Conservation (phyloP, 768 basidiomycete species). For the Lyophyllum atratum region DNA sequence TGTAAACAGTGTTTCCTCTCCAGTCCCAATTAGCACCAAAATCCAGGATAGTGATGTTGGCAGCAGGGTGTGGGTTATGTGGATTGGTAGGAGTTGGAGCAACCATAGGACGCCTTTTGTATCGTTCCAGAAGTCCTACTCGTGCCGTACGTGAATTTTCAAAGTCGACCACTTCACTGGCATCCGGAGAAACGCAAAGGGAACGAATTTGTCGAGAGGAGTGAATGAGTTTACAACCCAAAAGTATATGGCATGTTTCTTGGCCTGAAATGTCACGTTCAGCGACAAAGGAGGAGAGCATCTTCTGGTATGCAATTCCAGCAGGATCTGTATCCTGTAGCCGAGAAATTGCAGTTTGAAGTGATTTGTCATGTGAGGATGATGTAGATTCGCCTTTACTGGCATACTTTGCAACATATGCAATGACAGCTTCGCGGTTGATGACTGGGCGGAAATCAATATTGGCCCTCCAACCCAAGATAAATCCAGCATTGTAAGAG, state of each 20-base stretch:
- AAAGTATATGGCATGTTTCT: slow-evolving; percentile 9
- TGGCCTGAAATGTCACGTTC: slow-evolving; percentile 10
- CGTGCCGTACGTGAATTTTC: neutral
- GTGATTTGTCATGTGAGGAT: neutral
- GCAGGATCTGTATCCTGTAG: slow-evolving; percentile 8
- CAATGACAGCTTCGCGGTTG: slow-evolving; percentile 9
- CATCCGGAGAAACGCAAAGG: slow-evolving; percentile 10
- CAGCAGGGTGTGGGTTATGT: neutral
- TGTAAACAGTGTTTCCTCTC: neutral
- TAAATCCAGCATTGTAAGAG: slow-evolving; percentile 18
- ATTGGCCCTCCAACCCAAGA: slow-evolving; percentile 23
- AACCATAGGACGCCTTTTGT: neutral
- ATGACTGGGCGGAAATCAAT: slow-evolving; percentile 17
- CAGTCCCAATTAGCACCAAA: slow-evolving; percentile 2
- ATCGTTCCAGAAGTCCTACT: neutral
- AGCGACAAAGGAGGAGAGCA: slow-evolving; percentile 11
- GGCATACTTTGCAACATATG: slow-evolving; percentile 12
- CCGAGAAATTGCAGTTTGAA: slow-evolving; percentile 6
- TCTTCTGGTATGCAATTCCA: slow-evolving; percentile 10
- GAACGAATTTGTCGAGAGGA: neutral
- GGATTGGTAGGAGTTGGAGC: neutral
- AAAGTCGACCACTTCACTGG: slow-evolving; percentile 2
- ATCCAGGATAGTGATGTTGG: neutral
- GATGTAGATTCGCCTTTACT: slow-evolving; percentile 10
- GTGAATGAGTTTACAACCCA: slow-evolving; percentile 5